Evolutionary conservation across 768 basidiomycete genomes (phyloP).

Genomic region (Boletus patriciae): DNA sequence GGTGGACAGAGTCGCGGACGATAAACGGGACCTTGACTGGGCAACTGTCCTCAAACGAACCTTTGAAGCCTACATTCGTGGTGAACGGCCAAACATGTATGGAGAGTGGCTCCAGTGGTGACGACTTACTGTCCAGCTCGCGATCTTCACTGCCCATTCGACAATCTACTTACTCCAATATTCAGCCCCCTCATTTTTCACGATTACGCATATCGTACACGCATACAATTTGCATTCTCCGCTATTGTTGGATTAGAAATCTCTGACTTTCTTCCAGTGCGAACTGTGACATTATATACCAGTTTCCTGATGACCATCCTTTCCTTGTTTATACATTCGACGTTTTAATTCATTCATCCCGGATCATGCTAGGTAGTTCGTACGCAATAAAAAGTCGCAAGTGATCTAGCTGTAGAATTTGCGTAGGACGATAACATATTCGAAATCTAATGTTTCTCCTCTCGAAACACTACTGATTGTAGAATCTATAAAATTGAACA

Average conservation of each 20-base stretch:
- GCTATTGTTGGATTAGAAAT: slow-evolving; percentile 35
- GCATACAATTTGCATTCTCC: slow-evolving; percentile 28
- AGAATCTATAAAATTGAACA: too few species aligned
- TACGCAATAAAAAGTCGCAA: slow-evolving; percentile 3
- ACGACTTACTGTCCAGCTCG: slow-evolving; percentile 13
- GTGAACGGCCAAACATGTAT: slow-evolving; percentile 93
- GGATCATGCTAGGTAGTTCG: slow-evolving; percentile 21
- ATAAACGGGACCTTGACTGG: slow-evolving; percentile 87
- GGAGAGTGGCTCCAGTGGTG: slow-evolving; percentile 73
- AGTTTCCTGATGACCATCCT: slow-evolving; percentile 25
- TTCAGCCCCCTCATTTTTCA: slow-evolving; percentile 25
- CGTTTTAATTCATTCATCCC: slow-evolving; percentile 17
- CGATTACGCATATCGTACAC: slow-evolving; percentile 28
- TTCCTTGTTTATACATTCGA: slow-evolving; percentile 28
- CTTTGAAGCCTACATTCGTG: slow-evolving; percentile 89
- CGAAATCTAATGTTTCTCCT: slow-evolving; percentile 25
- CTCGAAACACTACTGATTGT: neutral
- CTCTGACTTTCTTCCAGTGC: slow-evolving; percentile 22
- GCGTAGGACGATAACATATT: slow-evolving; percentile 27
- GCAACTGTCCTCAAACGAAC: slow-evolving; percentile 92
- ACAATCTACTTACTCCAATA: slow-evolving; percentile 34
- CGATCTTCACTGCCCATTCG: slow-evolving; percentile 14
- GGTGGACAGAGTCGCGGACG: slow-evolving; percentile 51
- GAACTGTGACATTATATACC: slow-evolving; percentile 33
- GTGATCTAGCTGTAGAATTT: slow-evolving; percentile 17